Percentiles rank a stretch among this genome's conserved stretches.
phyloP scores from a whole-genome alignment of 2,329 filamentous ascomycete species.

The Alternaria conjuncta region DNA sequence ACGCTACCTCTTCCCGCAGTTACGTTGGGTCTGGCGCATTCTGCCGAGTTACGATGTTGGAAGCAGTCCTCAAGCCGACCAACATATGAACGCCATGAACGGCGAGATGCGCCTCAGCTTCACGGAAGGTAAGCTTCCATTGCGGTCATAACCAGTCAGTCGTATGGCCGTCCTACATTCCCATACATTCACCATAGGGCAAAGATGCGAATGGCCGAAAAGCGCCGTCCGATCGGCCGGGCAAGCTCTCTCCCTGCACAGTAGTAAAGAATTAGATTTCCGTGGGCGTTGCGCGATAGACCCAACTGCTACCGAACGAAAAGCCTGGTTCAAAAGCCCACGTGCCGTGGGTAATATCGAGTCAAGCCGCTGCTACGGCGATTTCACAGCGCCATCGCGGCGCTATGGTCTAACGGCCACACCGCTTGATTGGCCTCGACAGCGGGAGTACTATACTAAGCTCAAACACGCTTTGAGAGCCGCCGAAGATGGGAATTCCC shows the following conservation, averaged over 20 bases:
- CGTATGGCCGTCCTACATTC: too few species aligned
- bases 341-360: background rate
- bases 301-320: background rate
- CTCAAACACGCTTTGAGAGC: background rate
- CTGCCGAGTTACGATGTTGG: background rate
- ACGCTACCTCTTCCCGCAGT: background rate
- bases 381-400: background rate
- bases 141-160: background rate
- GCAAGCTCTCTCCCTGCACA: background rate
- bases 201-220: background rate
- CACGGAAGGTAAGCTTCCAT: background rate
- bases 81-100: too few species aligned
- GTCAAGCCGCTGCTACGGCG: background rate
- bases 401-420: background rate
- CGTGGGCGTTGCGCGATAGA: background rate
- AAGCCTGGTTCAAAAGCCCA: background rate
- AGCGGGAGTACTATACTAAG: background rate
- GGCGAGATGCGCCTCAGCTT: background rate
- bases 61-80: background rate
- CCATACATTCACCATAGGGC: background rate
- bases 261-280: background rate
- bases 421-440: background rate
- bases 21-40: background rate
- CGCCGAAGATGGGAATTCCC: background rate
- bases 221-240: background rate